phyloP scores from a whole-genome alignment of 169 alveolate species.

The Plasmodium cynomolgi region DNA sequence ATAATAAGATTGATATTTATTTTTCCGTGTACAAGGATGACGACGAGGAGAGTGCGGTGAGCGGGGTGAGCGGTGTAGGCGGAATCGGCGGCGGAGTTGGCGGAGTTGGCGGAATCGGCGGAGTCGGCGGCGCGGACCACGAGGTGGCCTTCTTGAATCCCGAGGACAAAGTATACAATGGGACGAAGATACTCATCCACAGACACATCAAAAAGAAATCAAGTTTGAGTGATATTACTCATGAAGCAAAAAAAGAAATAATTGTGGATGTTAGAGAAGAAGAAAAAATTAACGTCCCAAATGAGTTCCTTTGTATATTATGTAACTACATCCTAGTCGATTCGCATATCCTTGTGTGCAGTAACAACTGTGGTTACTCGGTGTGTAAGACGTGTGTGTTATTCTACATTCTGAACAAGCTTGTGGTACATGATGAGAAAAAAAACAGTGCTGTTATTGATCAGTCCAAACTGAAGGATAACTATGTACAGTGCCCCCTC shows the following conservation, averaged over 20 bases:
- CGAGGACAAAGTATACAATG: conserved; percentile 68
- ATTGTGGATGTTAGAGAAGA: conserved; percentile 35
- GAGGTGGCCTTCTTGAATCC: conserved; percentile 9
- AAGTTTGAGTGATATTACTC: conserved; percentile 38
- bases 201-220: conserved; percentile 54
- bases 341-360: conserved; percentile 59
- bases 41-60: too few relatives aligned
- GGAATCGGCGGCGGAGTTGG: neutral
- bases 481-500: conserved; percentile 39
- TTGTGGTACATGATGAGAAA: conserved; percentile 28
- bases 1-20: conserved; percentile 52
- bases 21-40: conserved; percentile 50
- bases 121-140: neutral
- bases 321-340: conserved; percentile 46
- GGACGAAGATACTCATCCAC: conserved; percentile 59
- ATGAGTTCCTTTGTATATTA: conserved; percentile 60
- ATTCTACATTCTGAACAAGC: conserved; percentile 27
- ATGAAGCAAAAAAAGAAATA: conserved; percentile 72
- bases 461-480: neutral
- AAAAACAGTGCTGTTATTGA: conserved; percentile 13
- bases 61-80: neutral
- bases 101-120: neutral
- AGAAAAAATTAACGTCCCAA: conserved; percentile 51
- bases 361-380: conserved; percentile 75
- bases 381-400: conserved; percentile 68